Evolutionary conservation across 2,329 filamentous ascomycete genomes (phyloP).

Genomic region (Fusarium mangiferae): DNA sequence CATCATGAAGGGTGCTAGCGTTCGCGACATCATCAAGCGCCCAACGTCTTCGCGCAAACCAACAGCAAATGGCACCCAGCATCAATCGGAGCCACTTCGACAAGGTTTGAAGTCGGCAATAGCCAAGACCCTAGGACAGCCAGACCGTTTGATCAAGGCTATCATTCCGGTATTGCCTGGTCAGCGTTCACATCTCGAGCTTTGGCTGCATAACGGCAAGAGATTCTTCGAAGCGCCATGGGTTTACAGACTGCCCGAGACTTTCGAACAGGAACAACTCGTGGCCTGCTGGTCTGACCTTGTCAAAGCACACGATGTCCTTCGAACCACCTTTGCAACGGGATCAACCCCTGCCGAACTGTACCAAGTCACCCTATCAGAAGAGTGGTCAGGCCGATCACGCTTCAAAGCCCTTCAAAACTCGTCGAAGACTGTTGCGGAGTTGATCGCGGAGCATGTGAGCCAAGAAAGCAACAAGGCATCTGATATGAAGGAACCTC

Average conservation of each 20-base stretch:
- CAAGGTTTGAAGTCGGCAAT: not conserved
- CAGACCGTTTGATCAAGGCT: not conserved
- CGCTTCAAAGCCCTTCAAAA: not conserved
- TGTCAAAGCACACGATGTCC: not conserved
- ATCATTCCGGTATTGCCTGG: not conserved
- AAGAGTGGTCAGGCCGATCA: not conserved
- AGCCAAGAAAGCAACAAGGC: not conserved
- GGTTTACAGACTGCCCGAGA: not conserved
- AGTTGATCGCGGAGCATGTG: not conserved
- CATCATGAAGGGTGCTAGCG: slow-evolving; percentile 18
- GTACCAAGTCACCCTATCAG: slow-evolving; percentile 5
- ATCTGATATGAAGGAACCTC: slow-evolving; percentile 10
- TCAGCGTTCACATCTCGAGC: slow-evolving; percentile 15
- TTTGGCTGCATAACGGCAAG: slow-evolving; percentile 20
- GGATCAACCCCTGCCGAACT: not conserved
- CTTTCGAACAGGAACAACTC: not conserved
- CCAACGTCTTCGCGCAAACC: not conserved
- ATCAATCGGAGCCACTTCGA: not conserved
- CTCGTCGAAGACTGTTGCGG: not conserved
- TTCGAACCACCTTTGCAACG: slow-evolving; percentile 9
- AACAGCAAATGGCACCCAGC: fast-evolving
- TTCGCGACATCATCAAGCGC: not conserved
- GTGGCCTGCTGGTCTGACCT: not conserved
- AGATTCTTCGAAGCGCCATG: slow-evolving; percentile 25
- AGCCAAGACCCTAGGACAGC: not conserved